These are phyloP conservation scores for Amaranthus cruentus DNA, from an alignment of 148 eudicot species.

Conservation along the genomic window DNA sequence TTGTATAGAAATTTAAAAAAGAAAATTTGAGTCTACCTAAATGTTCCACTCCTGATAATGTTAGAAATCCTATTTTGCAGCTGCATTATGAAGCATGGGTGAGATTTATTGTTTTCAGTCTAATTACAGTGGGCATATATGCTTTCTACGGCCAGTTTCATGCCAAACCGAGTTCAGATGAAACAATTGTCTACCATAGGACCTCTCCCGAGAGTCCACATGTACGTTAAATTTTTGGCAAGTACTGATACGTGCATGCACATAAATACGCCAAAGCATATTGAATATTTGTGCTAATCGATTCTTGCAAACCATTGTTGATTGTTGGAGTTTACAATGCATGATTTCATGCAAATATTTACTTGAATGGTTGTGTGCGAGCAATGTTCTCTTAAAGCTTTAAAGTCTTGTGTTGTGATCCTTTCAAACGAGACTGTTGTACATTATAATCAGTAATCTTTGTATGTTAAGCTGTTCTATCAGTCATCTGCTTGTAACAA, in stretches of 20 bases:
- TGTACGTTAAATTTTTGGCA: conserved; percentile 9
- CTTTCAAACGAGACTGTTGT: no score
- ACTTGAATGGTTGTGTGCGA: no score
- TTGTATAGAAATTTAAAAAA: not conserved
- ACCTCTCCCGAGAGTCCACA: conserved; percentile 37
- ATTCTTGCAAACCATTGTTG: conserved; percentile 3
- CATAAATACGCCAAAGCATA: not conserved
- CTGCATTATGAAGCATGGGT: conserved; percentile 88
- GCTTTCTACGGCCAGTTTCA: conserved; percentile 86
- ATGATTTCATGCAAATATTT: not conserved
- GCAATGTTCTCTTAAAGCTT: no score
- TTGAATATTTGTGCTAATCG: conserved; percentile 2
- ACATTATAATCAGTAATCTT: no score
- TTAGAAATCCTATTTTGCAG: conserved; percentile 43
- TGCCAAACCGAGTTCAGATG: conserved; percentile 62
- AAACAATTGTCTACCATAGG: conserved; percentile 39
- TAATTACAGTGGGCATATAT: conserved; percentile 58
- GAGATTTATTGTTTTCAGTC: conserved; percentile 72
- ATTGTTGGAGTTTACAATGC: not conserved
- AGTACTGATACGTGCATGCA: not conserved
- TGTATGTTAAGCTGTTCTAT: no score
- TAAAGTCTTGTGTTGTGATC: no score
- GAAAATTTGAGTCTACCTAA: no score
- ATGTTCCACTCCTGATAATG: not conserved
- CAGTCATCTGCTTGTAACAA: no score